Percentiles rank a stretch among this genome's conserved stretches.
phyloP scores from a whole-genome alignment of 1,284 basidiomycete species.

The Spongiforma sp. region DNA sequence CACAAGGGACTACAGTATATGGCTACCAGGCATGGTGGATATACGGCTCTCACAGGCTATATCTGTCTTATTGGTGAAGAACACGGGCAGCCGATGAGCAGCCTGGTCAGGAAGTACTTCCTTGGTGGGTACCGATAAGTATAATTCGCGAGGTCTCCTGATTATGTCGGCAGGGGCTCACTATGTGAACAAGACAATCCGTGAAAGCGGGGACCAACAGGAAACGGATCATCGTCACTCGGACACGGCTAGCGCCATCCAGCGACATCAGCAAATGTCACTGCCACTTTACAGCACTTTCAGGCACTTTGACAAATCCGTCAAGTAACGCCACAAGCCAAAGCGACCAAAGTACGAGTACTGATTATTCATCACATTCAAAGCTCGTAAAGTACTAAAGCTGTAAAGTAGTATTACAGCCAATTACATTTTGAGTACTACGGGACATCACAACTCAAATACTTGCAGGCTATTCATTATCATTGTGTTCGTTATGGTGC shows the following conservation, averaged over 20 bases:
- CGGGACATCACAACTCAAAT: no score
- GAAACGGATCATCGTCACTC: slow-evolving; percentile 41
- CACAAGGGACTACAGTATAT: slow-evolving; percentile 79
- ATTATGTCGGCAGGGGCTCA: slow-evolving; percentile 54
- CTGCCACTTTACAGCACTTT: no score
- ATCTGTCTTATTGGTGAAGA: slow-evolving; percentile 85
- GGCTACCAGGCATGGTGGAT: slow-evolving; percentile 85
- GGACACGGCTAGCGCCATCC: slow-evolving; percentile 49
- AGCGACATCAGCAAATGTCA: no score
- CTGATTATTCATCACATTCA: no score
- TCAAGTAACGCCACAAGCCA: no score
- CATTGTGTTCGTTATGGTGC: no score
- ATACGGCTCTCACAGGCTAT: slow-evolving; percentile 68
- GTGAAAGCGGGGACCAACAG: slow-evolving; percentile 36
- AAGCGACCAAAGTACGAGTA: no score
- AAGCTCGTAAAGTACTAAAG: no score
- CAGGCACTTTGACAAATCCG: no score
- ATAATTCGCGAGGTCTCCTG: background rate
- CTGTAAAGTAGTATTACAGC: no score
- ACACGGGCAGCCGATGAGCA: slow-evolving; percentile 80
- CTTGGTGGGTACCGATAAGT: slow-evolving; percentile 59
- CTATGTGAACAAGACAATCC: slow-evolving; percentile 66
- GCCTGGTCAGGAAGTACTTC: slow-evolving; percentile 85
- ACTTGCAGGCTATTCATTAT: no score
- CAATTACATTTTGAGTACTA: no score